A percentile compares a stretch with the other conserved stretches of the same genome.
phyloP scores from a whole-genome alignment of 306 rosid genomes.

The Dryas drummondii region DNA sequence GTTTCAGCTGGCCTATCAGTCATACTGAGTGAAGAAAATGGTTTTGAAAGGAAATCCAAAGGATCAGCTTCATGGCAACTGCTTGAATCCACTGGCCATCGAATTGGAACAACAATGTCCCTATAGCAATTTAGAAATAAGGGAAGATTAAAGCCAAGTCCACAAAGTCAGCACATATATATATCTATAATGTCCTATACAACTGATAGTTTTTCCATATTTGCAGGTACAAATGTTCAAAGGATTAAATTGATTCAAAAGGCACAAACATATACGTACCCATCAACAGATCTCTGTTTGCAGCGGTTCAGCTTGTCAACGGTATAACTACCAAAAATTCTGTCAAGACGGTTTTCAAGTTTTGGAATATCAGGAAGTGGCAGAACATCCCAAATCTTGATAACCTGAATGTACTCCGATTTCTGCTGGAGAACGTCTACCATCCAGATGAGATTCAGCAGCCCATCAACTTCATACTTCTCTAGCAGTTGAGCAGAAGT shows the following conservation, averaged over 20 bases:
- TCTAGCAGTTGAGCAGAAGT: conserved; percentile 34
- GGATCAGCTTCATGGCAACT: not conserved
- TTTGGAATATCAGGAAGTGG: conserved; percentile 29
- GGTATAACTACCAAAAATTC: conserved; percentile 27
- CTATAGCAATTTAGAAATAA: conserved; percentile 1
- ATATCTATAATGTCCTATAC: too few relatives aligned
- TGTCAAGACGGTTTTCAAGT: conserved; percentile 26
- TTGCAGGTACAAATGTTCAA: not conserved
- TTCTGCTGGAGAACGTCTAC: conserved; percentile 33
- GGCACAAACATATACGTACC: conserved; percentile 22
- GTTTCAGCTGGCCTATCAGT: not conserved
- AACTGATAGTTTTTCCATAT: too few relatives aligned
- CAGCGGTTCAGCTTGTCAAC: conserved; percentile 36
- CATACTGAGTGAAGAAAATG: conserved; percentile 26
- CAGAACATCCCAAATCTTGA: conserved; percentile 50
- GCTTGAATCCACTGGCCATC: conserved; percentile 24
- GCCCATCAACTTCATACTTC: conserved; percentile 38
- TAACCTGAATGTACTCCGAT: conserved; percentile 33
- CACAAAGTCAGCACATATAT: not conserved
- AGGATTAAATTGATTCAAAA: not conserved
- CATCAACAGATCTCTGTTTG: conserved; percentile 26
- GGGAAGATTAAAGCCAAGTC: not conserved
- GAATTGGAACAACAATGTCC: conserved; percentile 30
- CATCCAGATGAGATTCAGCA: conserved; percentile 43
- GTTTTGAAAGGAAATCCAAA: conserved; percentile 4